Percentiles rank a stretch among this genome's conserved stretches.
Conservation (phyloP, 1,139 yeast genomes). For the Meyerozyma carpophila region DNA sequence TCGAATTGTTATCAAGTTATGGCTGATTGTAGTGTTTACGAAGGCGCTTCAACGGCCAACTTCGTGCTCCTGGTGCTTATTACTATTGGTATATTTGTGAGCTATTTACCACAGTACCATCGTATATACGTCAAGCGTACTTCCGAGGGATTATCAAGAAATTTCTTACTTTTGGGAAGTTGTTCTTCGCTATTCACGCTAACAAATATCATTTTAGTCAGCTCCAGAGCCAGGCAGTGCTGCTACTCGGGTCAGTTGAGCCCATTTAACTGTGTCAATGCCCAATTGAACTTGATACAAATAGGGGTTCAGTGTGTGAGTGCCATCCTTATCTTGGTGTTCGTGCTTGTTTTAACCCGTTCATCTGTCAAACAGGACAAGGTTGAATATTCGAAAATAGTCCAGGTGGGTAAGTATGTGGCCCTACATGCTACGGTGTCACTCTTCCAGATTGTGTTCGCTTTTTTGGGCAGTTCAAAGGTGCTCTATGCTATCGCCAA, state of each 20-base stretch:
- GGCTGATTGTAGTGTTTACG: conserved; percentile 29
- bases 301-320: conserved; percentile 64
- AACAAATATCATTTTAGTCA: conserved; percentile 60
- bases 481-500: conserved; percentile 44
- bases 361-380: conserved; percentile 43
- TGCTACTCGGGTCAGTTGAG: conserved; percentile 38
- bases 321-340: conserved; percentile 54
- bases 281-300: conserved; percentile 67
- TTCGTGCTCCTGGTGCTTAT: conserved; percentile 47
- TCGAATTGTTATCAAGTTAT: neutral
- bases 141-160: conserved; percentile 77
- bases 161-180: conserved; percentile 67
- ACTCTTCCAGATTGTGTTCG: conserved; percentile 27
- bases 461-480: conserved; percentile 16
- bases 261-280: conserved; percentile 59
- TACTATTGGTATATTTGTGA: conserved; percentile 64
- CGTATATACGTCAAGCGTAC: conserved; percentile 55
- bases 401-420: conserved; percentile 36
- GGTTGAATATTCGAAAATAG: conserved; percentile 38
- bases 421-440: conserved; percentile 31
- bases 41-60: conserved; percentile 41
- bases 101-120: conserved; percentile 73
- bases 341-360: conserved; percentile 46
- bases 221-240: conserved; percentile 50
- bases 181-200: conserved; percentile 67